Percentiles rank a stretch among this genome's conserved stretches.
Evolutionary conservation across 169 alveolate species (phyloP).

Genomic region (Plasmodium knowlesi): DNA sequence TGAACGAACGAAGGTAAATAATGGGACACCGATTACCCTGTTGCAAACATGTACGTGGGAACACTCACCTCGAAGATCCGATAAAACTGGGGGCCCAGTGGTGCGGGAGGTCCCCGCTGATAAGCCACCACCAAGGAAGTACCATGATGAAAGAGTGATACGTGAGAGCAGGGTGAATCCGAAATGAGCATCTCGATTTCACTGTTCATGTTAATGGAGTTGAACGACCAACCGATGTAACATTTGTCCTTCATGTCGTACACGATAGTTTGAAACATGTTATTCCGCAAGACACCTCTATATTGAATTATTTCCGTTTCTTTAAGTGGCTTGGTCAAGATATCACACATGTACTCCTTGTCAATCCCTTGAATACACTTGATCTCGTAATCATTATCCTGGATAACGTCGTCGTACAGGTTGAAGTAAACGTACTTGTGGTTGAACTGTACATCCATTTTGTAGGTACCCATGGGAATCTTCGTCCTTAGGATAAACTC

Average conservation of each 20-base stretch:
- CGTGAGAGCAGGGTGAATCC: slow-evolving; percentile 9
- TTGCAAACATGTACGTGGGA: background rate
- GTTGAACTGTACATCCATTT: background rate
- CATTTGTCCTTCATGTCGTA: slow-evolving; percentile 7
- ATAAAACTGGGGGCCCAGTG: background rate
- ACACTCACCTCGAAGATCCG: slow-evolving; percentile 2
- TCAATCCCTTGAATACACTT: slow-evolving; percentile 2
- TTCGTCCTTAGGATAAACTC: slow-evolving; percentile 19
- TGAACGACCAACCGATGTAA: slow-evolving; percentile 50
- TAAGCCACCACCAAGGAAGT: slow-evolving; percentile 6
- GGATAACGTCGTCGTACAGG: slow-evolving; percentile 13
- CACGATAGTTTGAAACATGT: slow-evolving; percentile 1
- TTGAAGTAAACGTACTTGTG: slow-evolving; percentile 19
- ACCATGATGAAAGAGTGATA: background rate
- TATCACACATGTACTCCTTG: slow-evolving; percentile 14
- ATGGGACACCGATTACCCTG: too few species aligned
- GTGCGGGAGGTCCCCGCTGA: background rate
- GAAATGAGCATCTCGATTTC: slow-evolving; percentile 10
- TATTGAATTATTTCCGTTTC: slow-evolving; percentile 10
- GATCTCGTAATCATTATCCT: slow-evolving; percentile 33
- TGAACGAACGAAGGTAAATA: too few species aligned
- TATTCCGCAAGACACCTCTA: slow-evolving; percentile 3
- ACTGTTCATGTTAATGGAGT: slow-evolving; percentile 6
- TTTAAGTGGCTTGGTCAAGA: slow-evolving; percentile 4
- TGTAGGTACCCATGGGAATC: slow-evolving; percentile 29